These are phyloP conservation scores for Lodderomyces margitis DNA, from an alignment of 1,139 yeast genomes.

Conservation along the genomic window DNA sequence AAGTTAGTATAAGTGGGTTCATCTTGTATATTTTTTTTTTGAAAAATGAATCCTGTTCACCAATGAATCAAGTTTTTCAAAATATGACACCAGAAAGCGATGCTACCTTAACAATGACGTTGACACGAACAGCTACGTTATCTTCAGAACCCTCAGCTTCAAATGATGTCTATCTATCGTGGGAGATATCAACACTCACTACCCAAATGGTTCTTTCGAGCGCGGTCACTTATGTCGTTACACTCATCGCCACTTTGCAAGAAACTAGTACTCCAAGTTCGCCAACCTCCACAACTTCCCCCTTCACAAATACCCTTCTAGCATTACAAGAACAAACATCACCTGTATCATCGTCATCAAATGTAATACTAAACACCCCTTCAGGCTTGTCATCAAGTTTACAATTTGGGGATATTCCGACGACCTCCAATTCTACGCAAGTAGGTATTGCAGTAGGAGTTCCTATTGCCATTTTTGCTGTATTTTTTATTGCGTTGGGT, in stretches of 20 bases:
- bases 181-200: constrained; percentile 7
- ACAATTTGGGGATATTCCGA: constrained; percentile 8
- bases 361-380: background rate
- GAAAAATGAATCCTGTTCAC: background rate
- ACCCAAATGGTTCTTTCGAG: constrained; percentile 4
- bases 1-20: background rate
- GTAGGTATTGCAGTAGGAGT: constrained; percentile 45
- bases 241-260: background rate
- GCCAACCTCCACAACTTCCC: background rate
- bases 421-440: constrained; percentile 17
- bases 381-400: constrained; percentile 6
- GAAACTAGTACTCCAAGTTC: background rate
- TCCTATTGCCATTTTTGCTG: constrained; percentile 35
- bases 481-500: constrained; percentile 25
- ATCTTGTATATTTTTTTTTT: too few relatives aligned
- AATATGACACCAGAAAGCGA: constrained; percentile 1
- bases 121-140: constrained; percentile 9
- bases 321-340: background rate
- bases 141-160: background rate
- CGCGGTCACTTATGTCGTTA: constrained; percentile 4
- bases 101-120: constrained; percentile 9
- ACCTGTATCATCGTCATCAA: constrained; percentile 3
- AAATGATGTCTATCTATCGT: background rate
- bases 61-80: background rate
- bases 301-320: background rate